These are phyloP conservation scores for Coniophora puteana DNA, from an alignment of 1,284 basidiomycete species.

Conservation along the genomic window DNA sequence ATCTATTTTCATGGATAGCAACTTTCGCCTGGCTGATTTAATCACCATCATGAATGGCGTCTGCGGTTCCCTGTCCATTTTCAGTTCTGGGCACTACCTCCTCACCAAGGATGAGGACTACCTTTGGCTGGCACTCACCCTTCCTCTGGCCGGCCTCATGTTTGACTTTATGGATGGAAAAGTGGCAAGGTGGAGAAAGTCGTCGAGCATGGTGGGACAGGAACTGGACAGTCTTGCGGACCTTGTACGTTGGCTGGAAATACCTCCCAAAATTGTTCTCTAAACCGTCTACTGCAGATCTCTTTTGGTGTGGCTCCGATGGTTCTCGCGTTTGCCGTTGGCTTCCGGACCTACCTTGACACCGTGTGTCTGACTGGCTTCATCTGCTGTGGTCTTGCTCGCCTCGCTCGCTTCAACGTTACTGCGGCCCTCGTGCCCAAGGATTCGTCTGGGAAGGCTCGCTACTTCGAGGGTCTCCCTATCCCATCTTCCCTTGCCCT, in stretches of 20 bases:
- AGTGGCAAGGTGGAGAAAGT: conserved; percentile 95
- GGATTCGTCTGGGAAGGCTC: conserved; percentile 81
- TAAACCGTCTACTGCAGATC: conserved; percentile 49
- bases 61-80: conserved; percentile 95
- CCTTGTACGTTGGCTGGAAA: conserved; percentile 67
- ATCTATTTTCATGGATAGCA: conserved; percentile 50
- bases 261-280: conserved; percentile 6
- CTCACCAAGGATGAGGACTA: conserved; percentile 77
- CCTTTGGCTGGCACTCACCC: conserved; percentile 82
- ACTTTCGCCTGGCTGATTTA: conserved; percentile 96
- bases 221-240: conserved; percentile 97
- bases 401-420: conserved; percentile 97
- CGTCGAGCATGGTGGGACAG: conserved; percentile 95
- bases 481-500: conserved; percentile 90
- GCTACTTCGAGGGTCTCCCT: conserved; percentile 97
- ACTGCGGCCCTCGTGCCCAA: conserved; percentile 95
- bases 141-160: conserved; percentile 94
- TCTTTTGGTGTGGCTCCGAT: conserved; percentile 98
- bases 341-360: conserved; percentile 88
- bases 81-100: conserved; percentile 88
- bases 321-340: conserved; percentile 88
- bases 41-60: conserved; percentile 99
- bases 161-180: conserved; percentile 99
- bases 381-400: conserved; percentile 94
- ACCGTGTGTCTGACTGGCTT: conserved; percentile 85